A percentile compares a stretch with the other conserved stretches of the same genome.
phyloP scores from a whole-genome alignment of 164 flowering plant species.

The Echeveria elegans region DNA sequence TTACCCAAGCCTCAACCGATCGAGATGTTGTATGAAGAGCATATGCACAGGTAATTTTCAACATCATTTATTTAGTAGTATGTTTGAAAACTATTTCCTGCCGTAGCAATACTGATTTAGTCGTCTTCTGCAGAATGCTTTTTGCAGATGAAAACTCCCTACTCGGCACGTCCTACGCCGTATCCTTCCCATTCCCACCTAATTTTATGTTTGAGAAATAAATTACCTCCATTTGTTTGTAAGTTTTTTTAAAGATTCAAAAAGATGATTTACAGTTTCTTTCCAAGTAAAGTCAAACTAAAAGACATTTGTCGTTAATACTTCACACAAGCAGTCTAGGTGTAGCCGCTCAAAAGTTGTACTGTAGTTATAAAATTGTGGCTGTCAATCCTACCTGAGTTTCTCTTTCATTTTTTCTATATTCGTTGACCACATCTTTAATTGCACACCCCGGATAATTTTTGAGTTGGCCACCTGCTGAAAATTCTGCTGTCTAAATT shows the following conservation, averaged over 20 bases:
- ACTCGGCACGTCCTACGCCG: conserved; percentile 89
- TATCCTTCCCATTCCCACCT: conserved; percentile 46
- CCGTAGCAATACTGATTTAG: conserved; percentile 7
- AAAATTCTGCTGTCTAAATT: not conserved
- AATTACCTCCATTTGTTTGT: not conserved
- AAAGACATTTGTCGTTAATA: too few species aligned
- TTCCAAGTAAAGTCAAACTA: too few species aligned
- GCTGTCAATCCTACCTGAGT: not conserved
- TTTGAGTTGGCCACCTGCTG: not conserved
- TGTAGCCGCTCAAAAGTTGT: too few species aligned
- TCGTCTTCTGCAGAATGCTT: conserved; percentile 62
- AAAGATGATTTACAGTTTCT: not conserved
- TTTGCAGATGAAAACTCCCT: conserved; percentile 93
- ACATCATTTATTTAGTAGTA: not conserved
- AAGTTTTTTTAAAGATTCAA: not conserved
- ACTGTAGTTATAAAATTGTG: too few species aligned
- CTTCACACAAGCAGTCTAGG: too few species aligned
- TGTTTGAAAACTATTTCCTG: not conserved
- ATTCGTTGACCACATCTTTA: not conserved
- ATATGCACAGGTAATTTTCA: conserved; percentile 79
- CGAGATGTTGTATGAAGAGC: conserved; percentile 94
- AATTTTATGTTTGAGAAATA: not conserved
- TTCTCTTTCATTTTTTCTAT: not conserved
- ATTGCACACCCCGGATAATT: not conserved
- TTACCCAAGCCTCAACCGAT: conserved; percentile 94